Evolutionary conservation across 805 yeast species (phyloP).

Genomic region (Schwanniomyces polymorphus): DNA sequence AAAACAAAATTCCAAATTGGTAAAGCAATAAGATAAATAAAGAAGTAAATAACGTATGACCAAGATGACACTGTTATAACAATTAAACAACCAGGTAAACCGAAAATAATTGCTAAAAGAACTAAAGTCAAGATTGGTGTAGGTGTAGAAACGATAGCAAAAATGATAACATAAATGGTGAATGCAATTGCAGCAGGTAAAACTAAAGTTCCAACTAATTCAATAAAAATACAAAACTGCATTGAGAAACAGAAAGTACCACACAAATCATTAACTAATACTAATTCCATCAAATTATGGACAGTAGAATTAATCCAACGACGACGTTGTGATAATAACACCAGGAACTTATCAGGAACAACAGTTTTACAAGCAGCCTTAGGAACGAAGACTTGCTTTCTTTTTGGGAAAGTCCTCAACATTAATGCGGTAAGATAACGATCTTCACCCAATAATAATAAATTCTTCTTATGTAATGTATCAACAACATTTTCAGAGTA

Average conservation of each 20-base stretch:
- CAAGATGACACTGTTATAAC: slow-evolving; percentile 76
- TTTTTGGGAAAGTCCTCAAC: slow-evolving; percentile 85
- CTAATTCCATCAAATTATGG: slow-evolving; percentile 86
- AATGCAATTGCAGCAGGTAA: slow-evolving; percentile 86
- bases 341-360: slow-evolving; percentile 81
- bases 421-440: slow-evolving; percentile 80
- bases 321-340: slow-evolving; percentile 86
- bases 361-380: slow-evolving; percentile 91
- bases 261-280: slow-evolving; percentile 80
- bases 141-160: slow-evolving; percentile 69
- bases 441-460: slow-evolving; percentile 87
- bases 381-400: slow-evolving; percentile 83
- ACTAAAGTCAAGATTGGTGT: slow-evolving; percentile 78
- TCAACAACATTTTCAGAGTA: slow-evolving; percentile 84
- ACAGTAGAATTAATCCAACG: slow-evolving; percentile 97
- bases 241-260: slow-evolving; percentile 94
- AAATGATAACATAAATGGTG: slow-evolving; percentile 74
- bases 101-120: slow-evolving; percentile 75
- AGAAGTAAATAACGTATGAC: slow-evolving; percentile 76
- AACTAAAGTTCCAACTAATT: slow-evolving; percentile 82
- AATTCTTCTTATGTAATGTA: slow-evolving; percentile 82
- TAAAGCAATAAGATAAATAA: slow-evolving; percentile 72
- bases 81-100: slow-evolving; percentile 81
- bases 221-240: slow-evolving; percentile 87
- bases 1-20: slow-evolving; percentile 94